Evolutionary conservation across 2,329 filamentous ascomycete species (phyloP), one percentile per base, ranked within the genome.

Genomic region (Penicillium freii): DNA sequence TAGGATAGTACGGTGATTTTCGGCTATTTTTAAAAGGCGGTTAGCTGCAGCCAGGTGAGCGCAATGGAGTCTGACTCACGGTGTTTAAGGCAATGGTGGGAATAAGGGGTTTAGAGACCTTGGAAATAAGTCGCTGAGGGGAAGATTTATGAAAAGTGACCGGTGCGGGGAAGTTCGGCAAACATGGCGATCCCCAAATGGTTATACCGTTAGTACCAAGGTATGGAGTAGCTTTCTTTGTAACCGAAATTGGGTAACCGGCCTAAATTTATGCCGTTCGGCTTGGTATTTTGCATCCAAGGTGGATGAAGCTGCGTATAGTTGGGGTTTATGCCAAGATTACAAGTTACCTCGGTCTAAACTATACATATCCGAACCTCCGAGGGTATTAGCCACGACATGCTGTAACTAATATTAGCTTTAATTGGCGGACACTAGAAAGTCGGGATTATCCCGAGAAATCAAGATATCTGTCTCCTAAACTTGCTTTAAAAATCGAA

Each of bases 291-390:
- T 33, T 33, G 5, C 21, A 3, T 23, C 23, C 23, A 23, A 4
- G 23, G 23, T 21, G 9, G 9, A 7, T 29, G 21, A 80, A 21
- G 36, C 33, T 38, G 33, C 33, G 21, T 11, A 39, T 15, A 4
- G 36, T 29, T 42, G 34, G 38, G 43, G 45, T 19, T 36, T 27
- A 21, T 10, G 51, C 54, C 48, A 45, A 51, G 48, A 52, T 21
- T 9, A 38, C 6, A 34, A 34, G 6, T 42, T 53, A 29, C 54
- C 54, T 57, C 54, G 54, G 54, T 27, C 49, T 21, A 13, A 23
- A 19, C 21, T 33, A 13, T 29, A 19, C 21, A 43, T 57, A 57
- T 57, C 54, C 54, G 54, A 57, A 43, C 53, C 53, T 57, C 54
- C 54, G 54, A 57, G 50, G 40, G 54, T 44, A 36, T 43, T 10